Conservation (phyloP, 2,329 filamentous ascomycete genomes). For the Hypoxylon sp. region DNA sequence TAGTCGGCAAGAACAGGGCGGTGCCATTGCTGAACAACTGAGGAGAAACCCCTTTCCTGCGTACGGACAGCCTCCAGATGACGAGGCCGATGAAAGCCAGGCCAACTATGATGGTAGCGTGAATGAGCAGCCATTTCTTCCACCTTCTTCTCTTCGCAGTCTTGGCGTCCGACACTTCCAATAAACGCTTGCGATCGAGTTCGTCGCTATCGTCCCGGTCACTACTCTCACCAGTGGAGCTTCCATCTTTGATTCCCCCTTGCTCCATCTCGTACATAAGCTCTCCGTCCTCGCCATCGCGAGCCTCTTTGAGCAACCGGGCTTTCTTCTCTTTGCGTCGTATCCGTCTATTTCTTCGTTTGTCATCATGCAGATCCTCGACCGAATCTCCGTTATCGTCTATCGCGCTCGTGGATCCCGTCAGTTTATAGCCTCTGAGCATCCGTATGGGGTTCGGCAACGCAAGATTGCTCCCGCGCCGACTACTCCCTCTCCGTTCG, state of each 20-base stretch:
- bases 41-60: conserved; percentile 53
- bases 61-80: conserved; percentile 70
- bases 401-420: conserved; percentile 55
- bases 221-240: conserved; percentile 71
- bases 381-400: conserved; percentile 59
- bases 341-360: conserved; percentile 62
- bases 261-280: conserved; percentile 85
- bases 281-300: conserved; percentile 76
- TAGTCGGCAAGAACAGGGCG: conserved; percentile 88
- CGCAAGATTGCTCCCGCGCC: conserved; percentile 60
- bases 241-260: conserved; percentile 76
- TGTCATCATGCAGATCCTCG: conserved; percentile 64
- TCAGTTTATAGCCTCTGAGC: conserved; percentile 55
- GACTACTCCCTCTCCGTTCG: conserved; percentile 61
- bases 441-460: conserved; percentile 63
- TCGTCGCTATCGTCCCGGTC: conserved; percentile 71
- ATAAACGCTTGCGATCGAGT: conserved; percentile 66
- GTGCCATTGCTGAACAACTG: conserved; percentile 81
- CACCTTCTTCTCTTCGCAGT: conserved; percentile 64
- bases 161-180: conserved; percentile 62
- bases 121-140: conserved; percentile 66
- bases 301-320: conserved; percentile 64
- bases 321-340: conserved; percentile 67
- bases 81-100: conserved; percentile 68
- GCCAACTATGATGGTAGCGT: conserved; percentile 63